Conservation (phyloP, 2,329 filamentous ascomycete species). For the Aotearoamyces nothofagi region DNA sequence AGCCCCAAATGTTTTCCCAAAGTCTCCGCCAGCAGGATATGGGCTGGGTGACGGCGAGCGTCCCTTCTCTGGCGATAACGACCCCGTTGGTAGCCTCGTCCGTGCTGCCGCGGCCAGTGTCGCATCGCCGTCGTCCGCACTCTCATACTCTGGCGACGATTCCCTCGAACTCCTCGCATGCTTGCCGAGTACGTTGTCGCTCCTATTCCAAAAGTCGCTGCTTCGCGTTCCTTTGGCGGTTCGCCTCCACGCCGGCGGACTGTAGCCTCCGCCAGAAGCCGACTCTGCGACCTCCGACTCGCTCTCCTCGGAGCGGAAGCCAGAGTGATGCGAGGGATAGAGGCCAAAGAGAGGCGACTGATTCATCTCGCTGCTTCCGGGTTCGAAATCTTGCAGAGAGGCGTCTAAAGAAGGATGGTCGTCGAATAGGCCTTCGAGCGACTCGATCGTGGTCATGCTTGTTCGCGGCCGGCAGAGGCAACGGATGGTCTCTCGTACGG, state of each 20-base stretch:
- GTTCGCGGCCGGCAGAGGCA: not conserved
- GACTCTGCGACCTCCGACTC: conserved; percentile 26
- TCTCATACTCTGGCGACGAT: conserved; percentile 42
- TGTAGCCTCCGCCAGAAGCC: conserved; percentile 38
- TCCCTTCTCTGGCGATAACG: conserved; percentile 39
- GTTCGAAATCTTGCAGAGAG: conserved; percentile 47
- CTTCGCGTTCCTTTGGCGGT: conserved; percentile 25
- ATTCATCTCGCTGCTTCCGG: conserved; percentile 24
- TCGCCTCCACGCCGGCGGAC: conserved; percentile 46
- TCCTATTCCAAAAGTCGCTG: conserved; percentile 32
- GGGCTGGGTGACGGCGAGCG: conserved; percentile 37
- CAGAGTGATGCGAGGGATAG: conserved; percentile 43
- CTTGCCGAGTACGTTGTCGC: conserved; percentile 30
- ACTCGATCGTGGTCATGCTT: conserved; percentile 24
- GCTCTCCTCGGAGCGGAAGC: conserved; percentile 37
- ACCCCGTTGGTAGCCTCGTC: conserved; percentile 28
- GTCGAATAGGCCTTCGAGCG: conserved; percentile 32
- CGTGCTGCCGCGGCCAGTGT: conserved; percentile 14
- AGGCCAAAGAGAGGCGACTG: conserved; percentile 31
- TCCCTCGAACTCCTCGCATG: conserved; percentile 39
- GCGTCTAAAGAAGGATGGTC: conserved; percentile 44
- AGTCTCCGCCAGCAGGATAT: conserved; percentile 20
- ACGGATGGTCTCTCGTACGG: conserved; percentile 3
- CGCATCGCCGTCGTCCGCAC: conserved; percentile 31
- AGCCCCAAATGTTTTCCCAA: conserved; percentile 21